Conservation (phyloP, 768 basidiomycete genomes). For the Tricholoma terreum region DNA sequence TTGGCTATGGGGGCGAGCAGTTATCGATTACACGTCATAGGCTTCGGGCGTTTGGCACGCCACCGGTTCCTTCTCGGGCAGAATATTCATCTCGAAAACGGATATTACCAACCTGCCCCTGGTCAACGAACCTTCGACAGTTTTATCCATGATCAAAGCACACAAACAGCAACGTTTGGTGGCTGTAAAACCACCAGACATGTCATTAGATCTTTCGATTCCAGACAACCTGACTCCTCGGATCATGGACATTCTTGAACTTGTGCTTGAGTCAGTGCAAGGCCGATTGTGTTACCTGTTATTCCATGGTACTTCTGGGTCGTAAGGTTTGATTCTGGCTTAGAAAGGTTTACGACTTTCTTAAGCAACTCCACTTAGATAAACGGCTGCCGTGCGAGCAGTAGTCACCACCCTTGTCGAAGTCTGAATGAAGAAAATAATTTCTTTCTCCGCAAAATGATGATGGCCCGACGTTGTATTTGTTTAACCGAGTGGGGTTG, state of each 20-base stretch:
- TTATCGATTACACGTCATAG: neutral
- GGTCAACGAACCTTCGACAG: neutral
- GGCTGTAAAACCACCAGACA: neutral
- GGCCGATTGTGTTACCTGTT: no score
- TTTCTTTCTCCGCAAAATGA: no score
- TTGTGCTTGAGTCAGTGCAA: neutral
- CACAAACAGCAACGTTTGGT: neutral
- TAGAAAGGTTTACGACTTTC: no score
- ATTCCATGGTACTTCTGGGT: no score
- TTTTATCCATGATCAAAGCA: neutral
- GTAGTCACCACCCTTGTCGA: no score
- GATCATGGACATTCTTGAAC: neutral
- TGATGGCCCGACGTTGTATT: no score
- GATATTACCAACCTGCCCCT: neutral
- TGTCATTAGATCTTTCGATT: neutral
- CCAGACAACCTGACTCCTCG: neutral
- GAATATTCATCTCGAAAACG: neutral
- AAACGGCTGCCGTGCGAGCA: no score
- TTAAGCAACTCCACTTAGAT: no score
- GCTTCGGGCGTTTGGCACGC: neutral
- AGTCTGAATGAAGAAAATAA: no score
- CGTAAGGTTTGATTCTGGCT: no score
- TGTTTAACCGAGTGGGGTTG: no score
- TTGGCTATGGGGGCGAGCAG: neutral
- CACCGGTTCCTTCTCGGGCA: neutral